A percentile compares a stretch with the other conserved stretches of the same genome.
Evolutionary conservation across 768 basidiomycete species (phyloP).

Genomic region (Paxillus involutus): DNA sequence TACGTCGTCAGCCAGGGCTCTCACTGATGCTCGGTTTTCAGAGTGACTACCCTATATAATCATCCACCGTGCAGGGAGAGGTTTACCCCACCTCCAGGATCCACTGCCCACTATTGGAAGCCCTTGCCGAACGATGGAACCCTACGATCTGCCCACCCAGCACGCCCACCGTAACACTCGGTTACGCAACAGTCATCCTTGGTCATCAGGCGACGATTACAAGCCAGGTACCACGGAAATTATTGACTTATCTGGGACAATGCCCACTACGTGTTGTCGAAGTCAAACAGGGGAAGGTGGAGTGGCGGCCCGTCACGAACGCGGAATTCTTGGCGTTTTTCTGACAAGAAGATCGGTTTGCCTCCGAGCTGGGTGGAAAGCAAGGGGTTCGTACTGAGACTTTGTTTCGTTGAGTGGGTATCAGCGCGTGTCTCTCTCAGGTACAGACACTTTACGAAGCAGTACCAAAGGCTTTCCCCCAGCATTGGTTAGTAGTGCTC

Average conservation of each 20-base stretch:
- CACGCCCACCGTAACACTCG: conserved; percentile 47
- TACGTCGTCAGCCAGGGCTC: too few relatives aligned
- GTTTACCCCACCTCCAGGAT: conserved; percentile 75
- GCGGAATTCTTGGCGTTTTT: conserved; percentile 68
- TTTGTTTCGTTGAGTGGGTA: background rate
- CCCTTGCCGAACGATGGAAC: conserved; percentile 60
- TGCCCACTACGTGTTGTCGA: conserved; percentile 55
- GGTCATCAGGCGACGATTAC: conserved; percentile 77
- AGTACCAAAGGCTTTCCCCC: conserved; percentile 63
- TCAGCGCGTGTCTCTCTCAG: conserved; percentile 13
- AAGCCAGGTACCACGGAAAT: conserved; percentile 21
- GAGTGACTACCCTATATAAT: conserved; percentile 88
- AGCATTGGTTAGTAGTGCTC: conserved; percentile 69
- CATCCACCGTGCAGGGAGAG: conserved; percentile 68
- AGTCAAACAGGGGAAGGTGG: conserved; percentile 60
- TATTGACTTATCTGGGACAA: conserved; percentile 83
- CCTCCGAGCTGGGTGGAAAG: conserved; percentile 75
- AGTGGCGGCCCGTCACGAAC: conserved; percentile 80
- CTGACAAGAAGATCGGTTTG: conserved; percentile 36
- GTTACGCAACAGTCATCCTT: conserved; percentile 51
- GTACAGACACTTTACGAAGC: conserved; percentile 81
- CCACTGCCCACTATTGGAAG: conserved; percentile 53
- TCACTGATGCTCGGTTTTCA: background rate
- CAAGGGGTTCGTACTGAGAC: conserved; percentile 42
- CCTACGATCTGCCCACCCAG: conserved; percentile 35